Evolutionary conservation across 2,329 filamentous ascomycete genomes (phyloP).

Genomic region (Lecanosticta acicola): DNA sequence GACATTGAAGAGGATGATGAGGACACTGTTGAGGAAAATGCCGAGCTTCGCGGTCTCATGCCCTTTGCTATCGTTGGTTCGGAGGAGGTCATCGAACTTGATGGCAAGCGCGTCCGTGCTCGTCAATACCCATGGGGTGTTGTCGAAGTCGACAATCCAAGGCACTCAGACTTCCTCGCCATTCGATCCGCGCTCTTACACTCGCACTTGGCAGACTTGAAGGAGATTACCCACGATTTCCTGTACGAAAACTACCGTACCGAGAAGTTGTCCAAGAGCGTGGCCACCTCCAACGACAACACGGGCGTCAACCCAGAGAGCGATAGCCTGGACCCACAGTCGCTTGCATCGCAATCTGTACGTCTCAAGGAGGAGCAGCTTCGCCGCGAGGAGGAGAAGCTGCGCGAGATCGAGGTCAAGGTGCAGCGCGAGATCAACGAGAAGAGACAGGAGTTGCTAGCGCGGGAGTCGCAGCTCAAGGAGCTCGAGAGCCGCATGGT

Average conservation of each 20-base stretch:
- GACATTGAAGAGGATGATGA: slow-evolving; percentile 99
- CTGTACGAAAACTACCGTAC: slow-evolving; percentile 99
- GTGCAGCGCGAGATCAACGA: slow-evolving; percentile 99
- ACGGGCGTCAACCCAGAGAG: slow-evolving; percentile 19
- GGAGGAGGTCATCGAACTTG: slow-evolving; percentile 90
- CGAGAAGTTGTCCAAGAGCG: slow-evolving; percentile 99
- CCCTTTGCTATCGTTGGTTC: slow-evolving; percentile 98
- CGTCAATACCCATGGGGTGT: slow-evolving; percentile 99
- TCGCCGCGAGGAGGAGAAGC: slow-evolving; percentile 98
- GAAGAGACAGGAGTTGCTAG: slow-evolving; percentile 96
- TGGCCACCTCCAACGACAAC: slow-evolving; percentile 66
- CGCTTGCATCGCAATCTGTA: slow-evolving; percentile 92
- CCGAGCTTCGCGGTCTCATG: slow-evolving; percentile 94
- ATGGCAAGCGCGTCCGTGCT: slow-evolving; percentile 84
- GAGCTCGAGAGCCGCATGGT: slow-evolving; percentile 98
- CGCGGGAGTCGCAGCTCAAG: slow-evolving; percentile 94
- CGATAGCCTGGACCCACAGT: slow-evolving; percentile 89
- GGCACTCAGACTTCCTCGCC: slow-evolving; percentile 96
- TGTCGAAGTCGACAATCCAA: slow-evolving; percentile 97
- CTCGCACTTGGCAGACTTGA: slow-evolving; percentile 95
- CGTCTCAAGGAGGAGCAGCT: slow-evolving; percentile 99
- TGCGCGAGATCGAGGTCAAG: slow-evolving; percentile 98
- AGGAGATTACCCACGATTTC: slow-evolving; percentile 99
- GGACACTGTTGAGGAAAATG: slow-evolving; percentile 98
- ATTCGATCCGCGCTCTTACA: slow-evolving; percentile 94